Percentiles rank a stretch among this genome's conserved stretches.
phyloP scores from a whole-genome alignment of 2,329 filamentous ascomycete species.

The Tothia fuscella region DNA sequence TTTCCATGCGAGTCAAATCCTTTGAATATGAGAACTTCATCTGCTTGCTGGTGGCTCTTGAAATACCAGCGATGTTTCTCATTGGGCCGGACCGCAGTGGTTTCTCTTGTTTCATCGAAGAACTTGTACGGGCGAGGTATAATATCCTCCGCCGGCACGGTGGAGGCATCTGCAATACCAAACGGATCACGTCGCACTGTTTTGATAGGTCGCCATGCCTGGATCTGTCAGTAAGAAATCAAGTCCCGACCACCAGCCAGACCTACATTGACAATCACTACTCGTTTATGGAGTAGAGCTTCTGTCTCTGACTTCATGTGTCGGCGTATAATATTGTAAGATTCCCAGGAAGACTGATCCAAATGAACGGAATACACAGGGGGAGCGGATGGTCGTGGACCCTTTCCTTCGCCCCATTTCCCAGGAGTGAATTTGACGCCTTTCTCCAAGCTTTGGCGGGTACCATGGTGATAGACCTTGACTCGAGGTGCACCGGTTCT shows the following conservation, averaged over 20 bases:
- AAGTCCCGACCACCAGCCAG: no score
- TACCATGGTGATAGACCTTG: conserved; percentile 8
- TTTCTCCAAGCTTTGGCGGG: conserved; percentile 1
- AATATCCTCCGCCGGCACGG: conserved; percentile 6
- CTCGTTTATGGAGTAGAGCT: conserved; percentile 6
- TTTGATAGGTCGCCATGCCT: conserved; percentile 13
- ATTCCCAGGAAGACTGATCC: conserved; percentile 7
- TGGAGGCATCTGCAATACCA: conserved; percentile 7
- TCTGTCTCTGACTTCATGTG: conserved; percentile 7
- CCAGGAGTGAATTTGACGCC: background rate
- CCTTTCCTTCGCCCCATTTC: background rate
- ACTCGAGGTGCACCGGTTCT: conserved; percentile 10
- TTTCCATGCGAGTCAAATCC: conserved; percentile 9
- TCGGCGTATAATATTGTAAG: conserved; percentile 1
- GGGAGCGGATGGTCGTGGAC: background rate
- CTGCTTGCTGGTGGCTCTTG: conserved; percentile 10
- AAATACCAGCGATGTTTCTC: conserved; percentile 8
- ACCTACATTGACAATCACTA: conserved; percentile 10
- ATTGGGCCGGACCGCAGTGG: background rate
- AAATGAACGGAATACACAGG: conserved; percentile 8
- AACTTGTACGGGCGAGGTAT: conserved; percentile 4
- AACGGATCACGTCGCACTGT: conserved; percentile 10
- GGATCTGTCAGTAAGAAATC: background rate
- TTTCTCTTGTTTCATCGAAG: conserved; percentile 8
- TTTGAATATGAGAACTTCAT: conserved; percentile 11